Percentiles rank a stretch among this genome's conserved stretches.
Evolutionary conservation across 2,329 filamentous ascomycete species (phyloP).

Genomic region (Apiospora rasikravindrae): DNA sequence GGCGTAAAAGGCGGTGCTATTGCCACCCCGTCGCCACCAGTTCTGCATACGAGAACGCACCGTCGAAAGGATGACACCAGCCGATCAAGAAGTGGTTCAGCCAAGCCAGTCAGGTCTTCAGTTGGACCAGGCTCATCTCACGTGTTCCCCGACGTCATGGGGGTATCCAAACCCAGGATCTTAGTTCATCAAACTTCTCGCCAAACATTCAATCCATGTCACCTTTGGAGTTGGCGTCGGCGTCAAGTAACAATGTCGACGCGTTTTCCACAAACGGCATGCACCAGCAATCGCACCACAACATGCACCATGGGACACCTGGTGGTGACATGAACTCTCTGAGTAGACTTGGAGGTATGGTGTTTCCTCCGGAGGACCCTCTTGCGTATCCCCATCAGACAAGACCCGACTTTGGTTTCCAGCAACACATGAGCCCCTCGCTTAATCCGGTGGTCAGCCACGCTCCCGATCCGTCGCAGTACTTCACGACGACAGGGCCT

Average conservation of each 20-base stretch:
- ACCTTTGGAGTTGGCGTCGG: slow-evolving; percentile 21
- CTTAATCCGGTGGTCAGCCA: background rate
- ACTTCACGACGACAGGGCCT: slow-evolving; percentile 42
- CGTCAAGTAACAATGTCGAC: slow-evolving; percentile 7
- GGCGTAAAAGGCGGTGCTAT: slow-evolving; percentile 43
- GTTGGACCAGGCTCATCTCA: slow-evolving; percentile 14
- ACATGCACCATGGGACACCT: slow-evolving; percentile 29
- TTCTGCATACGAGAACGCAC: slow-evolving; percentile 31
- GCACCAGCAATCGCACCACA: slow-evolving; percentile 12
- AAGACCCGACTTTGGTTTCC: slow-evolving; percentile 63
- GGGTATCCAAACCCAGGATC: slow-evolving; percentile 14
- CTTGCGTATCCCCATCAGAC: slow-evolving; percentile 82
- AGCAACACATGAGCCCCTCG: slow-evolving; percentile 18
- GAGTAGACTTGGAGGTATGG: slow-evolving; percentile 57
- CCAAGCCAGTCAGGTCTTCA: slow-evolving; percentile 15
- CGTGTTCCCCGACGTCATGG: slow-evolving; percentile 22
- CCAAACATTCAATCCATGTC: slow-evolving; percentile 19
- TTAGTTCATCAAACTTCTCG: slow-evolving; percentile 21
- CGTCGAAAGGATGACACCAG: slow-evolving; percentile 14
- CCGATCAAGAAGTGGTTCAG: slow-evolving; percentile 16
- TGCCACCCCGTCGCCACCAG: slow-evolving; percentile 34
- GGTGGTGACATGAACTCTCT: slow-evolving; percentile 42
- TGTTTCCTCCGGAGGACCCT: slow-evolving; percentile 80
- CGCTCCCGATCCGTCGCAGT: slow-evolving; percentile 4
- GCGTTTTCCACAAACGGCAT: background rate